Conservation (phyloP, 805 yeast genomes). For the Kodamaea neixiangensis region DNA sequence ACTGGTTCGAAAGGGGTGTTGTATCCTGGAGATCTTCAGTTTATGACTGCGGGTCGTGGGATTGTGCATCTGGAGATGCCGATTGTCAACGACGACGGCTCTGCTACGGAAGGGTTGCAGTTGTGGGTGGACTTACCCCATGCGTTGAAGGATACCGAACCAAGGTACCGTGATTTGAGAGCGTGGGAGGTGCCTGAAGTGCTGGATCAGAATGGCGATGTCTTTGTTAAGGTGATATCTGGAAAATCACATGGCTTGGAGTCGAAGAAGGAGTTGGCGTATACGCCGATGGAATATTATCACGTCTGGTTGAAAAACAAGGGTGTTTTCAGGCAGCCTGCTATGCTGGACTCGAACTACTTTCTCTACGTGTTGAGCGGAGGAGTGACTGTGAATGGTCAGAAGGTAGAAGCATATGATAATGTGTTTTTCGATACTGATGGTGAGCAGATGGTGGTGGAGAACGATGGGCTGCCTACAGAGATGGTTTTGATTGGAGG, state of each 20-base stretch:
- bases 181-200: slow-evolving; percentile 65
- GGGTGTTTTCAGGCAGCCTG: slow-evolving; percentile 60
- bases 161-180: slow-evolving; percentile 77
- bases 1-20: slow-evolving; percentile 78
- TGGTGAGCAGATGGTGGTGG: slow-evolving; percentile 51
- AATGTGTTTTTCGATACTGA: slow-evolving; percentile 67
- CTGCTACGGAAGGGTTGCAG: slow-evolving; percentile 66
- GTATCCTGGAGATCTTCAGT: slow-evolving; percentile 82
- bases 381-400: slow-evolving; percentile 43
- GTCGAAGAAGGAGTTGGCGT: slow-evolving; percentile 72
- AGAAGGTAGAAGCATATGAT: slow-evolving; percentile 45
- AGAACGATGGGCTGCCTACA: slow-evolving; percentile 31
- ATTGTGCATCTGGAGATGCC: slow-evolving; percentile 89
- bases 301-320: slow-evolving; percentile 66
- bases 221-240: slow-evolving; percentile 69
- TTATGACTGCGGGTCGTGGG: slow-evolving; percentile 93
- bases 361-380: slow-evolving; percentile 73
- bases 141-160: slow-evolving; percentile 59
- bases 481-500: slow-evolving; percentile 81
- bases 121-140: slow-evolving; percentile 86
- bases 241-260: slow-evolving; percentile 79
- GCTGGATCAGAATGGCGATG: slow-evolving; percentile 51
- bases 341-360: slow-evolving; percentile 63
- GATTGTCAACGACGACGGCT: slow-evolving; percentile 48
- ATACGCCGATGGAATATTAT: slow-evolving; percentile 77